Base-by-base conservation (phyloP, 805 yeast genomes). In the Saccharomycopsis sp. region DNA sequence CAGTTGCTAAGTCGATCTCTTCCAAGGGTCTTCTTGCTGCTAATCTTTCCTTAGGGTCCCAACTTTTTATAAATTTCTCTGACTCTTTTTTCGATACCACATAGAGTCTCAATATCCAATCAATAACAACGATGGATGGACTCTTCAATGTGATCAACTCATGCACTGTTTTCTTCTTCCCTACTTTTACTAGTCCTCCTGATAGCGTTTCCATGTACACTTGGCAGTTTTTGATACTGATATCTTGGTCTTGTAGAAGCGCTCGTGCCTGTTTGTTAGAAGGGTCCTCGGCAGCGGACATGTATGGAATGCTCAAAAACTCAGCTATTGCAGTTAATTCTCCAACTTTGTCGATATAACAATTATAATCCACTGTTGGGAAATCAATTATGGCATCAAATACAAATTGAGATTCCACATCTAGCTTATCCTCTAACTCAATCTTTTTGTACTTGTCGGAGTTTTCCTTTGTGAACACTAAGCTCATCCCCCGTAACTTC, bases 181-280 rank as follows among this genome's bases (percentile, higher is more conserved):
- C 95, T 4, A 81, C 75, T 59, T 85, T 86, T 34, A 86, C 78
- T 46, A 89, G 67, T 0, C 96, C 96, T 38, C 96, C 96, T 2
- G 75, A 53, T 23, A 62, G 68, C 0, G 96, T 85, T 57, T 85
- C 96, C 77, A 84, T 77, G 58, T 69, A 89, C 4, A 80, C 80
- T 45, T 77, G 71, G 16, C 15, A 18, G n/a, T 31, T 29, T 8
- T 32, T 27, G 4, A 23, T n/a, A 10, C 15, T 15, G 7, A 34
- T 7, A 30, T 55, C 50, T 20, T 80, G 86, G 48, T 69, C 73
- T 4, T 79, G n/a, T 2, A 25, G 27, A 9, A 25, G 9, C 2
- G 12, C 27, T n/a, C n/a, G 27, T 10, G 27, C 9, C 27, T 25
- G 77, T 32, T 69, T 73, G 50, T 57, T 55, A 33, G 68, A 70